Conservation (phyloP, 148 eudicot species). For the Beta vulgaris region DNA sequence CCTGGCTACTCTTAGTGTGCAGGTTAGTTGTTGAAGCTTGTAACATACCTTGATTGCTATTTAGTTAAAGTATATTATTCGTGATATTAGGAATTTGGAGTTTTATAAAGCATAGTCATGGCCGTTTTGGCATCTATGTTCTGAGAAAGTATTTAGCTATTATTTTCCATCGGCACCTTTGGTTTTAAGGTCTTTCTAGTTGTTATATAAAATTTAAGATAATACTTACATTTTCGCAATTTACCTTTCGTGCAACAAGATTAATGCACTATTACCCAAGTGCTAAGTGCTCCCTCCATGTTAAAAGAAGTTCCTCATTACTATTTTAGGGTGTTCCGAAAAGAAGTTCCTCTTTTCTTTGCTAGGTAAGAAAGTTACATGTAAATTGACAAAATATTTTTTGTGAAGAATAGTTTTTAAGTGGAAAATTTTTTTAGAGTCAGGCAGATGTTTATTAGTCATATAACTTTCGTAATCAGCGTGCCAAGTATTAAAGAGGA, state of each 20-base stretch:
- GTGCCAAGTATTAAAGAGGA: background rate
- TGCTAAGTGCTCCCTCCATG: background rate
- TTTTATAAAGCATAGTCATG: background rate
- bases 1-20: constrained; percentile 84
- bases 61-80: background rate
- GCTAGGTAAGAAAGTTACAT: background rate
- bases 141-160: background rate
- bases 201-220: background rate
- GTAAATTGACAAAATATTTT: background rate
- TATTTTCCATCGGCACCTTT: background rate
- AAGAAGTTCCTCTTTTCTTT: background rate
- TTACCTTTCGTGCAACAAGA: background rate
- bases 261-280: background rate
- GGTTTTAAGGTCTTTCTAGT: background rate
- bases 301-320: background rate
- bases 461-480: background rate
- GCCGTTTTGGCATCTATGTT: background rate
- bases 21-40: constrained; percentile 45
- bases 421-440: background rate
- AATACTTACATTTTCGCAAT: too few relatives aligned
- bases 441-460: background rate
- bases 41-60: background rate
- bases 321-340: background rate
- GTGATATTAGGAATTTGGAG: background rate
- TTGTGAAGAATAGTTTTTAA: background rate